Percentiles rank a stretch among this genome's conserved stretches.
Evolutionary conservation across 192 early-diverging fungal genomes (phyloP).

Genomic region (Podila clonocystis): DNA sequence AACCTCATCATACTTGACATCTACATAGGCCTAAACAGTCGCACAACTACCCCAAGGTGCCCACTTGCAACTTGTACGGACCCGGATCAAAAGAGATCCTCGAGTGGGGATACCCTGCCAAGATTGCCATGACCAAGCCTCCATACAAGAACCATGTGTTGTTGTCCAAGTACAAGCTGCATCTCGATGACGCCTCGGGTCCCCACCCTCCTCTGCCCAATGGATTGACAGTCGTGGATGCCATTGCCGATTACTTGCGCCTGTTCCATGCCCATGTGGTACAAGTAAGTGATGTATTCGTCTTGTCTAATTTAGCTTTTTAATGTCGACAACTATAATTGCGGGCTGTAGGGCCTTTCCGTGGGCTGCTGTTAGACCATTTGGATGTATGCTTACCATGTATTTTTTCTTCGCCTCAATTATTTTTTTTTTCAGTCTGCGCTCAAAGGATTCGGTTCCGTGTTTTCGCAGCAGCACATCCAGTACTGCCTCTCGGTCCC

Average conservation of each 20-base stretch:
- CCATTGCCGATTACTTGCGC: slow-evolving; percentile 65
- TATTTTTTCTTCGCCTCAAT: background rate
- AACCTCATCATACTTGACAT: background rate
- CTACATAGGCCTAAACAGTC: slow-evolving; percentile 56
- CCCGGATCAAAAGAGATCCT: slow-evolving; percentile 52
- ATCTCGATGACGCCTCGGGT: slow-evolving; percentile 57
- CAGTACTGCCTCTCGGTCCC: slow-evolving; percentile 65
- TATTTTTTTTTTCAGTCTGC: slow-evolving; percentile 12
- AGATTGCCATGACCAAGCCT: slow-evolving; percentile 54
- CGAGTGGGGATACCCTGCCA: slow-evolving; percentile 61
- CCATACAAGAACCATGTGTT: slow-evolving; percentile 54
- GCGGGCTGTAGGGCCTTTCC: no score
- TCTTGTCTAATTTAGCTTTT: background rate
- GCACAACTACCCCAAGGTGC: slow-evolving; percentile 56
- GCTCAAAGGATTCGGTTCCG: slow-evolving; percentile 58
- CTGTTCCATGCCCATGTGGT: slow-evolving; percentile 57
- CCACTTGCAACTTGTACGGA: slow-evolving; percentile 55
- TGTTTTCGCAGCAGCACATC: slow-evolving; percentile 59
- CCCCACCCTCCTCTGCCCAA: slow-evolving; percentile 56
- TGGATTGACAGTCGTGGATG: slow-evolving; percentile 59
- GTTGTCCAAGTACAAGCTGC: slow-evolving; percentile 63
- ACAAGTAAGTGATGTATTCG: slow-evolving; percentile 15
- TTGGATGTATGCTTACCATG: no score
- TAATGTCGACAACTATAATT: no score
- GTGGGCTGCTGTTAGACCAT: no score